phyloP scores from a whole-genome alignment of 371 early-diverging fungal genomes.

The Mucor racemosus region DNA sequence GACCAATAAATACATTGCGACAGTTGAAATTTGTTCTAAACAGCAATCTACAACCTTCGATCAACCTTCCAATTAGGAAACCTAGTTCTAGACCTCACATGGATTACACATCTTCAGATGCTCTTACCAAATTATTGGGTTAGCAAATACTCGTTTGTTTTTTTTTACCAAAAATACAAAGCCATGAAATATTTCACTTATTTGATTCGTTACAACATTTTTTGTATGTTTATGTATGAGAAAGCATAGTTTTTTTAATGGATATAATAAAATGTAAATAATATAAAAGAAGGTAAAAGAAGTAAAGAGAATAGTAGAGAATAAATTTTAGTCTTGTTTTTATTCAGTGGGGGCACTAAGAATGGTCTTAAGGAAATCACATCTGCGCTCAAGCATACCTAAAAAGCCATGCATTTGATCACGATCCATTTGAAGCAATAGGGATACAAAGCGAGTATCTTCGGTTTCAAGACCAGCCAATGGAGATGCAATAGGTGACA shows the following conservation, averaged over 20 bases:
- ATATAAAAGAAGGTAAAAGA: not conserved
- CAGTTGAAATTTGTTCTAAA: not conserved
- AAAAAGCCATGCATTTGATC: conserved; percentile 60
- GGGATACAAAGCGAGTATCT: conserved; percentile 49
- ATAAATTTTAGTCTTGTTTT: not conserved
- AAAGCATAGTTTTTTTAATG: not conserved
- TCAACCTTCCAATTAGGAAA: not conserved
- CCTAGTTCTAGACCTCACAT: not conserved
- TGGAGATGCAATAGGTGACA: conserved; percentile 12
- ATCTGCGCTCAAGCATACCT: conserved; percentile 50
- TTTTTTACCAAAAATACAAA: not conserved
- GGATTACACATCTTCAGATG: not conserved
- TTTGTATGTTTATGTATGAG: not conserved
- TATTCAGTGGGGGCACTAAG: conserved; percentile 12
- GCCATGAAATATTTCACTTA: not conserved
- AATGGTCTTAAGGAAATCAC: conserved; percentile 33
- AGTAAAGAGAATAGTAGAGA: not conserved
- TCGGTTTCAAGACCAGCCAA: conserved; percentile 30
- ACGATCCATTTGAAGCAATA: conserved; percentile 53
- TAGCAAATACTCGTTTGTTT: not conserved
- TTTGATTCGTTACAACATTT: not conserved
- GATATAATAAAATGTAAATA: not conserved
- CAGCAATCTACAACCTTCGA: not conserved
- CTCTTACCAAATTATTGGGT: not conserved
- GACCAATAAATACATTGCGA: not conserved